phyloP scores from a whole-genome alignment of 75 land plant genomes.

The Picea sitchensis region DNA sequence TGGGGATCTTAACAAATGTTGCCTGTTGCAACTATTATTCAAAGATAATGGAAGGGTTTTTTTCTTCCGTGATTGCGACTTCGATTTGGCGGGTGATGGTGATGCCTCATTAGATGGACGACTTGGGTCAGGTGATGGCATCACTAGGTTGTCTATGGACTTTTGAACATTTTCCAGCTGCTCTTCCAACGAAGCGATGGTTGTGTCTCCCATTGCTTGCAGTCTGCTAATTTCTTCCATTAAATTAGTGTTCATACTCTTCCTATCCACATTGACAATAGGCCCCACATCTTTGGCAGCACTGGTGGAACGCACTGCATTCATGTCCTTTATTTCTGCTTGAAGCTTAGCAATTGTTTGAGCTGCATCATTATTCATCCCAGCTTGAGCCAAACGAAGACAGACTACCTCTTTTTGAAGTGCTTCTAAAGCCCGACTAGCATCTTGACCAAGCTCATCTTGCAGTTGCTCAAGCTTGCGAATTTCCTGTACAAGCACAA shows the following conservation, averaged over 20 bases:
- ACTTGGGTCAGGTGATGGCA: constrained; percentile 44
- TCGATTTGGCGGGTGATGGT: constrained; percentile 15
- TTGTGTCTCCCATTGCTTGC: constrained; percentile 55
- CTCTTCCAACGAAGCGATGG: constrained; percentile 82
- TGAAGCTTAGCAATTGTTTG: constrained; percentile 91
- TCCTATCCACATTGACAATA: constrained; percentile 13
- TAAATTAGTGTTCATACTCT: constrained; percentile 47
- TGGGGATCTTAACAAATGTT: constrained; percentile 45
- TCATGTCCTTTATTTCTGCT: constrained; percentile 78
- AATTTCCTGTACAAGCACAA: constrained; percentile 90
- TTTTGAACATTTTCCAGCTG: constrained; percentile 94
- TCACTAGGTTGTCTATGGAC: constrained; percentile 83
- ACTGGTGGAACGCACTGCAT: constrained; percentile 14
- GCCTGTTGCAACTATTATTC: constrained; percentile 34
- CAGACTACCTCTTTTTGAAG: constrained; percentile 95
- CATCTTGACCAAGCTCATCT: constrained; percentile 97
- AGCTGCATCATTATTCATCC: constrained; percentile 88
- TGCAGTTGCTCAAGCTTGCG: constrained; percentile 93
- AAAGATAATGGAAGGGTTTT: constrained; percentile 39
- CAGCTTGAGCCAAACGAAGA: constrained; percentile 70
- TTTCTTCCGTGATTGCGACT: constrained; percentile 31
- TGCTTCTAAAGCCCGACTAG: constrained; percentile 82
- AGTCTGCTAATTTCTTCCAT: constrained; percentile 78
- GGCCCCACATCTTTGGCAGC: constrained; percentile 27
- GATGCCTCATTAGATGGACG: constrained; percentile 15